phyloP scores from a whole-genome alignment of 345 rosid genomes.

The Linum tenue region DNA sequence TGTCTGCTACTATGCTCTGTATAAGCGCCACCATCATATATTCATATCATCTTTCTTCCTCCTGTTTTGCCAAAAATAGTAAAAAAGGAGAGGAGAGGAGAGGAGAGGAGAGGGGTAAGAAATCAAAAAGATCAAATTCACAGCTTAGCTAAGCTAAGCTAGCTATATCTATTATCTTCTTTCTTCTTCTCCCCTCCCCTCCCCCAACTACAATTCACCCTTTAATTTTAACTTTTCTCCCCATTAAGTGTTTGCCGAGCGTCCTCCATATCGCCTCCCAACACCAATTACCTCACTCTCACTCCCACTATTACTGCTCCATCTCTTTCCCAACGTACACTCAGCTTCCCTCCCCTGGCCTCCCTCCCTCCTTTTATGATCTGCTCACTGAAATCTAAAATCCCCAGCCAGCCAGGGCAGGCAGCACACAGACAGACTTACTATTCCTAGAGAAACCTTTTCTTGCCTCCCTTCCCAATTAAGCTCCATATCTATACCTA shows the following conservation, averaged over 20 bases:
- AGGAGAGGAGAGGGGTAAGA: background rate
- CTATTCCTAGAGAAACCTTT: constrained; percentile 7
- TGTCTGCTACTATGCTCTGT: background rate
- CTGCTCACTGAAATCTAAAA: constrained; percentile 28
- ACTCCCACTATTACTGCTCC: constrained; percentile 17
- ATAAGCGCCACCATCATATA: background rate
- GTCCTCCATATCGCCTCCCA: constrained; percentile 32
- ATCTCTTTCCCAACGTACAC: constrained; percentile 21
- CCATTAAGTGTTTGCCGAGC: constrained; percentile 71
- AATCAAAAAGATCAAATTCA: constrained; percentile 12
- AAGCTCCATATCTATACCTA: background rate
- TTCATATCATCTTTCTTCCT: background rate
- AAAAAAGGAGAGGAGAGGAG: constrained; percentile 12
- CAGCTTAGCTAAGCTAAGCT: too few relatives aligned
- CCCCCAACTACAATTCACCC: background rate
- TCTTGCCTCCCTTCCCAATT: background rate
- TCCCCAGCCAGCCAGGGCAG: constrained; percentile 8
- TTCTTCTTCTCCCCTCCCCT: too few relatives aligned
- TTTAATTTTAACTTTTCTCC: too few relatives aligned
- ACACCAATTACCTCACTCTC: constrained; percentile 28
- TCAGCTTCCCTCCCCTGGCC: background rate
- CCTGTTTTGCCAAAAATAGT: constrained; percentile 36
- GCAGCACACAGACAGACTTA: background rate
- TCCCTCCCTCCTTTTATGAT: background rate
- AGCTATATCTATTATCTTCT: constrained; percentile 17